Evolutionary conservation across 2,329 filamentous ascomycete genomes (phyloP).

Genomic region (Scopulariopsis brevicaulis): DNA sequence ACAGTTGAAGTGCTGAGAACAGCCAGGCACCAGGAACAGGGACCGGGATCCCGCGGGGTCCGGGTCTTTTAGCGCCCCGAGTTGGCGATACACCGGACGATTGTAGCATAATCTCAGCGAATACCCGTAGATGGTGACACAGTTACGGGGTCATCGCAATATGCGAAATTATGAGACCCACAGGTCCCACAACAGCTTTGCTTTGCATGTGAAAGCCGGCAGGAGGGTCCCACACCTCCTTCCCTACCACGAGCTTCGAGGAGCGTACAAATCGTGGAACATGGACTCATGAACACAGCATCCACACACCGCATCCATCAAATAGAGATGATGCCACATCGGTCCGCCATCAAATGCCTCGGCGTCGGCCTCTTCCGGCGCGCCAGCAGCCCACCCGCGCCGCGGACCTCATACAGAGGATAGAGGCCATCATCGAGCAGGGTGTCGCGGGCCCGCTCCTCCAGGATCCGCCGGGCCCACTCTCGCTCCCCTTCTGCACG

Average conservation of each 20-base stretch:
- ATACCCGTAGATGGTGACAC: not conserved
- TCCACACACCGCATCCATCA: not conserved
- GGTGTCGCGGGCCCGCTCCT: conserved; percentile 13
- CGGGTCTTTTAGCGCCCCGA: not conserved
- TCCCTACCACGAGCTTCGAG: no score
- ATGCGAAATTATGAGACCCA: not conserved
- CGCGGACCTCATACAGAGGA: conserved; percentile 9
- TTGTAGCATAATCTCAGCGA: not conserved
- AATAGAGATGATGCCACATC: not conserved
- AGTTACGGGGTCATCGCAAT: not conserved
- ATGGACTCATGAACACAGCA: not conserved
- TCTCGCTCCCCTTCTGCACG: conserved; percentile 4
- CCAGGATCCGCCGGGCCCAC: not conserved
- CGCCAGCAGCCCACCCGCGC: not conserved
- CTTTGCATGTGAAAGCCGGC: not conserved
- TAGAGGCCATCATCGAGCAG: conserved; percentile 21
- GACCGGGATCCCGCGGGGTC: not conserved
- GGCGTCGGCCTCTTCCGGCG: not conserved
- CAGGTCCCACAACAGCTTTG: not conserved
- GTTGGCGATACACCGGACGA: not conserved
- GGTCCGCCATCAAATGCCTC: not conserved
- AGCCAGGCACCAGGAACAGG: not conserved
- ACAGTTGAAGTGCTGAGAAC: not conserved
- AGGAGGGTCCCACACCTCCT: no score
- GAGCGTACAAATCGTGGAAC: no score